These are phyloP conservation scores for Talaromyces amestolkiae DNA, from an alignment of 2,329 filamentous ascomycete species.

Conservation along the genomic window DNA sequence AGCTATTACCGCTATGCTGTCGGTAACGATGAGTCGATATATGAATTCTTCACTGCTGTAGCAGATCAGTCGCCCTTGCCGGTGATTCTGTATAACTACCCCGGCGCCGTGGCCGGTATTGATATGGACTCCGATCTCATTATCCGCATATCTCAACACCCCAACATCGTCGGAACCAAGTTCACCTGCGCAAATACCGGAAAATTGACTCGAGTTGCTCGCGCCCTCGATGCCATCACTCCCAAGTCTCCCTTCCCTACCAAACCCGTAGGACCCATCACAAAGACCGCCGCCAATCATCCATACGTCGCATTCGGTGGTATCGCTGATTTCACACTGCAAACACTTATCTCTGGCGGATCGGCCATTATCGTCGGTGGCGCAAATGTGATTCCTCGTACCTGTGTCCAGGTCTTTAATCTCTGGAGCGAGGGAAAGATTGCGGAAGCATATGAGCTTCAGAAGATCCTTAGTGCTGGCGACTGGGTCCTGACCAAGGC, in stretches of 20 bases:
- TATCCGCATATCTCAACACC: constrained; percentile 73
- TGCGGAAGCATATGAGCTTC: constrained; percentile 72
- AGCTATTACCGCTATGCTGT: constrained; percentile 78
- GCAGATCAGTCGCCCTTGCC: constrained; percentile 73
- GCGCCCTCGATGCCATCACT: constrained; percentile 68
- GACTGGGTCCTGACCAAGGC: constrained; percentile 85
- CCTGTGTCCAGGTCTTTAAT: constrained; percentile 77
- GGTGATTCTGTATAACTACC: constrained; percentile 88
- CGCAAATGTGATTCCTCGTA: constrained; percentile 82
- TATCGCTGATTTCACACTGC: constrained; percentile 82
- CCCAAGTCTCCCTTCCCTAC: constrained; percentile 44
- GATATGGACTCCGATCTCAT: constrained; percentile 88
- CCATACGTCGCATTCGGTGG: constrained; percentile 83
- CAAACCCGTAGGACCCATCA: constrained; percentile 24
- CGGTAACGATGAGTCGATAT: constrained; percentile 66
- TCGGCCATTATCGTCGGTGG: constrained; percentile 84
- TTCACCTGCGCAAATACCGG: constrained; percentile 91
- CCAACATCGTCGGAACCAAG: constrained; percentile 84
- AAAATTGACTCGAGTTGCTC: constrained; percentile 79
- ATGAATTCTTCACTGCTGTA: constrained; percentile 71
- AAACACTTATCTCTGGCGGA: constrained; percentile 76
- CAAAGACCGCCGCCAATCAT: constrained; percentile 34
- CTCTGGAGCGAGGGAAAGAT: constrained; percentile 71
- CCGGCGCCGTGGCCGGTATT: constrained; percentile 78
- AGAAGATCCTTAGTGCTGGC: constrained; percentile 71